Conservation (phyloP, 495 filamentous ascomycete genomes). For the Evernia prunastri region DNA sequence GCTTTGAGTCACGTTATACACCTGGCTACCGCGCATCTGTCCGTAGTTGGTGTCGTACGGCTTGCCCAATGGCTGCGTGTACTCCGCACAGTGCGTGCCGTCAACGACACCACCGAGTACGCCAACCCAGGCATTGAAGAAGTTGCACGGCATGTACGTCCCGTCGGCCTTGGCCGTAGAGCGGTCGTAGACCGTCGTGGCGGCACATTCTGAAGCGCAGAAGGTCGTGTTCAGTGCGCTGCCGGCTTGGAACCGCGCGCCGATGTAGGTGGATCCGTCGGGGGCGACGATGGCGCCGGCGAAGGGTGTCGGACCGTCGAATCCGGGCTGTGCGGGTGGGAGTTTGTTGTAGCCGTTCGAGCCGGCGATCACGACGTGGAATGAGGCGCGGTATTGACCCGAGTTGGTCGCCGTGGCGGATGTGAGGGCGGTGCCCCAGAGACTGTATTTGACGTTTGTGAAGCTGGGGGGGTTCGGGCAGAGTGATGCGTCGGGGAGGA, state of each 20-base stretch:
- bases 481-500: constrained; percentile 28
- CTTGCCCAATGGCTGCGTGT: constrained; percentile 27
- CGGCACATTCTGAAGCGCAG: not conserved
- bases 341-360: constrained; percentile 28
- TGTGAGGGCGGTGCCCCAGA: constrained; percentile 39
- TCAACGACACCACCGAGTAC: constrained; percentile 35
- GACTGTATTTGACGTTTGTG: constrained; percentile 49
- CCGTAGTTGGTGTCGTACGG: constrained; percentile 26
- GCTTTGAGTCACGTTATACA: constrained; percentile 17
- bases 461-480: constrained; percentile 41
- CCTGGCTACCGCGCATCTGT: constrained; percentile 18
- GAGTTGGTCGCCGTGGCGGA: constrained; percentile 32
- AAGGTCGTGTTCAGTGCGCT: not conserved
- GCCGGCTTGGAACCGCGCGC: not conserved
- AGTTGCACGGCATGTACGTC: constrained; percentile 36
- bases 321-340: constrained; percentile 1
- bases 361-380: constrained; percentile 41
- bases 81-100: constrained; percentile 29
- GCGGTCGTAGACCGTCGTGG: constrained; percentile 27
- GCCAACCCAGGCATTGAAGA: constrained; percentile 45
- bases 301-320: not conserved
- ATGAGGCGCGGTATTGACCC: constrained; percentile 36
- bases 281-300: not conserved
- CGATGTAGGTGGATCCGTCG: constrained; percentile 2
- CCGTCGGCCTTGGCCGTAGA: constrained; percentile 28